These are phyloP conservation scores for Chlamydomonas sphaeroides DNA, from an alignment of 139 green algal species.

Conservation along the genomic window DNA sequence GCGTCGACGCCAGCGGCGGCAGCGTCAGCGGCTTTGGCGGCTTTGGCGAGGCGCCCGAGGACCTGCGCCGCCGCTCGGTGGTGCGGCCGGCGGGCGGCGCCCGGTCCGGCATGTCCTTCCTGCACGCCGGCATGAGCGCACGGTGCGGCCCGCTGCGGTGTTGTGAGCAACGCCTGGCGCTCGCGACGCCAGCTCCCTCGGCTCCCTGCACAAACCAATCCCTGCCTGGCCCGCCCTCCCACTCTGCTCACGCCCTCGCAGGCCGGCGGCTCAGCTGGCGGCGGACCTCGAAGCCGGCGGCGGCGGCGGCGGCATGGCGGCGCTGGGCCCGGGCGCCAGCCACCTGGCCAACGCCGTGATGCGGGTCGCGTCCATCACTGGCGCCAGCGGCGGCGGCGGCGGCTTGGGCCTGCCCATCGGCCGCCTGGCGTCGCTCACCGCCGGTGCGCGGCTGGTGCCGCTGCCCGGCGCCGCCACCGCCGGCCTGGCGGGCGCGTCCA, in stretches of 20 bases:
- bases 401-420: no score
- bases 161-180: no score
- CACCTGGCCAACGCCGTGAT: background rate
- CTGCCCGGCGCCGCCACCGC: background rate
- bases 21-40: background rate
- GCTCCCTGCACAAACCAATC: no score
- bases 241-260: background rate
- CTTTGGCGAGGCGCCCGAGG: background rate
- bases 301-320: no score
- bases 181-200: no score
- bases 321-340: background rate
- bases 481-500: background rate
- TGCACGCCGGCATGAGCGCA: no score
- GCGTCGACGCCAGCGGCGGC: background rate
- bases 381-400: no score
- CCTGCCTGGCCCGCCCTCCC: background rate
- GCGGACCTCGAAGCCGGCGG: no score
- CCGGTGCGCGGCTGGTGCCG: background rate
- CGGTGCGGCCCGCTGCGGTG: no score
- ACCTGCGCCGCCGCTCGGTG: no score
- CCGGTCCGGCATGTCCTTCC: no score
- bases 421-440: conserved; percentile 14
- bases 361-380: conserved; percentile 23
- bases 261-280: background rate
- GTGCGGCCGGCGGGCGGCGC: no score